Conservation (phyloP, 179 eudicot genomes). For the Carnegiea gigantea region DNA sequence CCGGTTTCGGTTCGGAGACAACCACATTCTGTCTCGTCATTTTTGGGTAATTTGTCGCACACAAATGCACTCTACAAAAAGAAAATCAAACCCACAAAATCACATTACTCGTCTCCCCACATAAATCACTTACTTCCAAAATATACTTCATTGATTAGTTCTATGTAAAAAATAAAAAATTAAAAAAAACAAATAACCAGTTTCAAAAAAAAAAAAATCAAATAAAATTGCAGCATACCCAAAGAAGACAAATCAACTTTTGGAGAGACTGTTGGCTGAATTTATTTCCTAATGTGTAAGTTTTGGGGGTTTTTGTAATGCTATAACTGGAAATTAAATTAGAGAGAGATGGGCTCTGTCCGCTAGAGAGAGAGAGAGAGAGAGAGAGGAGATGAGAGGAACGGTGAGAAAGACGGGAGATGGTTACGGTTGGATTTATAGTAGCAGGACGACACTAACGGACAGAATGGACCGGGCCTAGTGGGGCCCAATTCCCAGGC, state of each 20-base stretch:
- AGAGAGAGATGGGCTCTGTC: no score
- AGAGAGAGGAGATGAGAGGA: conserved; percentile 8
- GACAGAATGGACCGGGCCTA: neutral
- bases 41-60: neutral
- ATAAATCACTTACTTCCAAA: neutral
- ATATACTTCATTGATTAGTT: neutral
- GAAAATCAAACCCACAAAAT: neutral
- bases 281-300: no score
- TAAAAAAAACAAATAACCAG: neutral
- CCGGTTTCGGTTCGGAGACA: conserved; percentile 12
- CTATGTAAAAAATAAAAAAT: neutral
- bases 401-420: conserved; percentile 36
- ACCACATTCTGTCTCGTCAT: conserved; percentile 58
- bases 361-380: neutral
- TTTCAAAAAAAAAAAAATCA: neutral
- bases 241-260: neutral
- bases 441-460: conserved; percentile 20
- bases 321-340: no score
- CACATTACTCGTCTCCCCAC: neutral
- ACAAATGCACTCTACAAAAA: neutral
- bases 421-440: conserved; percentile 44
- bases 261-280: neutral
- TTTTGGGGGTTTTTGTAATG: no score
- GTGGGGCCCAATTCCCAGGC: neutral
- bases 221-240: neutral